Percentiles rank a stretch among this genome's conserved stretches.
These are phyloP conservation scores for Exophiala bonariae DNA, from an alignment of 2,329 filamentous ascomycete genomes.

Conservation along the genomic window DNA sequence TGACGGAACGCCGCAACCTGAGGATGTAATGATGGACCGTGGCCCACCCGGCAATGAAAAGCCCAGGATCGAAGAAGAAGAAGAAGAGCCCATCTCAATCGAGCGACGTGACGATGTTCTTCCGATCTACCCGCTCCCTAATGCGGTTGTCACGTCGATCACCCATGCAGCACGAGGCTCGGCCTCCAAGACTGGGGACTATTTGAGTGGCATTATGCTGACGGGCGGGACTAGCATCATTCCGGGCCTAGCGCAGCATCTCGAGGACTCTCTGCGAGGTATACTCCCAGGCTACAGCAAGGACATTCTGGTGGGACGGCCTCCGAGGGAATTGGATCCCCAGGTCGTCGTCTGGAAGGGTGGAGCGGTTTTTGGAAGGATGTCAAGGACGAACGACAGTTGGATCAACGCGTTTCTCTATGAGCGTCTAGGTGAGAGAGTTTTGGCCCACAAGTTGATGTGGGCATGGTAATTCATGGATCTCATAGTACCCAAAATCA, in stretches of 20 bases:
- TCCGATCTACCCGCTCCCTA: slow-evolving; percentile 79
- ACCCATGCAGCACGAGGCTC: slow-evolving; percentile 83
- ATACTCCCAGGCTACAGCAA: slow-evolving; percentile 63
- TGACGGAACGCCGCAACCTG: slow-evolving; percentile 45
- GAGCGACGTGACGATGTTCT: slow-evolving; percentile 75
- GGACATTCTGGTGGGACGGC: slow-evolving; percentile 65
- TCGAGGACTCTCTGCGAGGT: slow-evolving; percentile 78
- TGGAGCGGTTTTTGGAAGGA: slow-evolving; percentile 90
- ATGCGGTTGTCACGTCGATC: slow-evolving; percentile 86
- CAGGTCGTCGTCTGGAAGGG: slow-evolving; percentile 99
- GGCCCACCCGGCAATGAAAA: slow-evolving; percentile 20
- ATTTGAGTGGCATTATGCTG: slow-evolving; percentile 86
- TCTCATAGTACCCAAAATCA: too few relatives aligned
- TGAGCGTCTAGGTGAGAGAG: slow-evolving; percentile 76
- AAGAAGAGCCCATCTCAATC: slow-evolving; percentile 44
- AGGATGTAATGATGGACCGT: slow-evolving; percentile 20
- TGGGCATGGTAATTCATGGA: slow-evolving; percentile 52
- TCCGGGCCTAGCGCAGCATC: slow-evolving; percentile 73
- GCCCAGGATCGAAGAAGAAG: slow-evolving; percentile 18
- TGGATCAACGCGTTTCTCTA: slow-evolving; percentile 91
- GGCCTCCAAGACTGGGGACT: slow-evolving; percentile 89
- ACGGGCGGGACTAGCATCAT: slow-evolving; percentile 83
- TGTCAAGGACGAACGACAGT: slow-evolving; percentile 83
- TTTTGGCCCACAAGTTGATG: slow-evolving; percentile 79
- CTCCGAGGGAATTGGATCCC: slow-evolving; percentile 91